phyloP scores from a whole-genome alignment of 805 yeast genomes.

The Cyberlindnera subsufficiens region DNA sequence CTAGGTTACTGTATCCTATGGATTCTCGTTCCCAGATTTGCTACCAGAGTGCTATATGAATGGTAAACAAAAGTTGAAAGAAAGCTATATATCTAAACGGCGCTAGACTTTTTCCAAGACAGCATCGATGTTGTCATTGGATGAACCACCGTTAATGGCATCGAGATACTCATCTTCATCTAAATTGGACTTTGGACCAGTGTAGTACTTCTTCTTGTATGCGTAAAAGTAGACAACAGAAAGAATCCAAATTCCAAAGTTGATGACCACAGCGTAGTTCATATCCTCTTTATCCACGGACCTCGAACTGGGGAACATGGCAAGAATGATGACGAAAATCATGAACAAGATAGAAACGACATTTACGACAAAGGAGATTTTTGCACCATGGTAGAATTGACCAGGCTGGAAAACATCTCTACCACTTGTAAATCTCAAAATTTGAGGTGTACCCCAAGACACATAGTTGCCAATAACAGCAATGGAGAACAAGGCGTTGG shows the following conservation, averaged over 20 bases:
- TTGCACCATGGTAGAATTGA: conserved; percentile 54
- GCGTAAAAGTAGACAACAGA: conserved; percentile 45
- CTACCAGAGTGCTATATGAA: not conserved
- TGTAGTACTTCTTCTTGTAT: conserved; percentile 47
- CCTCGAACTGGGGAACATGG: conserved; percentile 52
- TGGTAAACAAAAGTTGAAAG: too few relatives aligned
- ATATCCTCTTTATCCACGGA: conserved; percentile 36
- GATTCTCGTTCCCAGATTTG: conserved; percentile 1
- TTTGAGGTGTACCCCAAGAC: conserved; percentile 36
- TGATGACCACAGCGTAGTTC: conserved; percentile 71
- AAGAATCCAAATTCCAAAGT: conserved; percentile 57
- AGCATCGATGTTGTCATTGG: conserved; percentile 1
- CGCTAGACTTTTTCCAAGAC: not conserved
- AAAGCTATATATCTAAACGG: too few relatives aligned
- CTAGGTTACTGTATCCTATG: conserved; percentile 8
- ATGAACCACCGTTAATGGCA: conserved; percentile 1
- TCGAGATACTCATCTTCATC: conserved; percentile 31
- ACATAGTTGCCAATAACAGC: conserved; percentile 38
- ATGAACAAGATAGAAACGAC: conserved; percentile 45
- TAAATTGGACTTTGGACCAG: conserved; percentile 45
- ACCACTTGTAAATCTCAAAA: conserved; percentile 38
- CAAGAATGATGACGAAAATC: conserved; percentile 45
- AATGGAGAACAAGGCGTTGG: conserved; percentile 39
- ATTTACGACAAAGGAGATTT: conserved; percentile 38
- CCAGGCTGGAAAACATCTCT: conserved; percentile 57